Percentiles rank a stretch among this genome's conserved stretches.
These are phyloP conservation scores for Starmerella kuoi DNA, from an alignment of 805 yeast species.

Conservation along the genomic window DNA sequence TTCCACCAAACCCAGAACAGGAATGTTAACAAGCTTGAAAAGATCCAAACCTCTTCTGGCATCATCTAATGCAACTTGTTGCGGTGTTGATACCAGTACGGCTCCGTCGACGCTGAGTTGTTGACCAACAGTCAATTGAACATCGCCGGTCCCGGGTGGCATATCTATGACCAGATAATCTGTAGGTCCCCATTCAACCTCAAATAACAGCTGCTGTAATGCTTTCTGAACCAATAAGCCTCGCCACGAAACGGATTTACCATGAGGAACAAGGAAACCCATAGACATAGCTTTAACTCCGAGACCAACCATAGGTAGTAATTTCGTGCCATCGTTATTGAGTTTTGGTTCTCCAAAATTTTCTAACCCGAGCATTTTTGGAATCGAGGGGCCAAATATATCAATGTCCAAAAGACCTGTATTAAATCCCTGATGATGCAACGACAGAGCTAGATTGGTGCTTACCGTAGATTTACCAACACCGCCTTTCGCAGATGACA, in stretches of 20 bases:
- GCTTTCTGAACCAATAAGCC: slow-evolving; percentile 84
- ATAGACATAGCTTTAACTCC: slow-evolving; percentile 80
- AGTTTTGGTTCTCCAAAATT: slow-evolving; percentile 52
- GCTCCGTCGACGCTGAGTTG: slow-evolving; percentile 68
- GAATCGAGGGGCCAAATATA: slow-evolving; percentile 75
- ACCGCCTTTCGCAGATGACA: slow-evolving; percentile 70
- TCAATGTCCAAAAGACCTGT: slow-evolving; percentile 71
- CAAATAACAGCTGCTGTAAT: slow-evolving; percentile 67
- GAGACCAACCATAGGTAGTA: slow-evolving; percentile 57
- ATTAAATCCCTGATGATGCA: slow-evolving; percentile 40
- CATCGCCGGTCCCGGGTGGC: slow-evolving; percentile 92
- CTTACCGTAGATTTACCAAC: slow-evolving; percentile 68
- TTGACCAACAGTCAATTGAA: slow-evolving; percentile 72
- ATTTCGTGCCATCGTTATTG: slow-evolving; percentile 35
- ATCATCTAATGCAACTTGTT: slow-evolving; percentile 70
- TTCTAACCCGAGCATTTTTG: slow-evolving; percentile 50
- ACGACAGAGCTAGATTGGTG: slow-evolving; percentile 54
- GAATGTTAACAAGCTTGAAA: slow-evolving; percentile 61
- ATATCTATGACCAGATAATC: slow-evolving; percentile 66
- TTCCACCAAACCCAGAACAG: slow-evolving; percentile 64
- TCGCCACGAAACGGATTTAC: slow-evolving; percentile 67
- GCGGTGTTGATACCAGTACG: slow-evolving; percentile 73
- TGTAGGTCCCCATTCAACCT: slow-evolving; percentile 53
- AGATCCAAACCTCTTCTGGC: slow-evolving; percentile 69
- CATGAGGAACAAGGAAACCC: slow-evolving; percentile 63